Base-by-base conservation (phyloP, 1,139 yeast genomes). In the Taphrina wiesneri region DNA sequence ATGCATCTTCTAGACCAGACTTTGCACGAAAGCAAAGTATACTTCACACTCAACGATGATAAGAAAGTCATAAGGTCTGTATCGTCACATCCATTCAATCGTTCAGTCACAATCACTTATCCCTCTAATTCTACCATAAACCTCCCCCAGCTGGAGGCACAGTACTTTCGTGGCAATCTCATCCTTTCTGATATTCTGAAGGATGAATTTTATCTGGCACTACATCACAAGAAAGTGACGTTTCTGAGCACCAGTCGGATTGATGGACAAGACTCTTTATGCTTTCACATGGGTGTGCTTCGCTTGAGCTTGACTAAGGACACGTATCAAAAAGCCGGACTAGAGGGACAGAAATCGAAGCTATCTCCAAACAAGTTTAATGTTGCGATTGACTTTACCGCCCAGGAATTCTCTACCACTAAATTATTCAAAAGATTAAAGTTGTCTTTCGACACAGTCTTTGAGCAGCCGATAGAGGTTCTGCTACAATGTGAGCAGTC, bases 261-360 rank as follows among this genome's bases (percentile, higher is more conserved):
- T 13, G 60, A 53, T 26, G 30, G 53, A 17, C 45, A 53, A 23
- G 47, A 62, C n/a, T 45, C 52, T 13, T 26, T 52, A 32, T 62
- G 65, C 19, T 19, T 62, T 11, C 53, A 45, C 11, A 28, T 17
- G n/a, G 60, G 60, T 28, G 30, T 53, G 19, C n/a, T 62, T 23
- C 43, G 53, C 15, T 4, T 62, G 60, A 54, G 47, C 26, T 54
- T 62, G 45, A 45, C 39, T 2, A 62, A 53, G 47, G 53, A 53
- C 25, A 62, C 65, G n/a, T 62, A 62, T 11, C 60, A 62, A 36
- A 21, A 47, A 25, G 60, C 60, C 2, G 65, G 65, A 3, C 26
- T 62, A n/a, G 60, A 53, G 26, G 65, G 65, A 13, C 54, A 30
- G 5, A 47, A 46, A 17, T 62, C 65, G 17, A 26, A 17, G 13